Base-by-base conservation (phyloP, 495 filamentous ascomycete genomes). In the Penicillium verhagenii region DNA sequence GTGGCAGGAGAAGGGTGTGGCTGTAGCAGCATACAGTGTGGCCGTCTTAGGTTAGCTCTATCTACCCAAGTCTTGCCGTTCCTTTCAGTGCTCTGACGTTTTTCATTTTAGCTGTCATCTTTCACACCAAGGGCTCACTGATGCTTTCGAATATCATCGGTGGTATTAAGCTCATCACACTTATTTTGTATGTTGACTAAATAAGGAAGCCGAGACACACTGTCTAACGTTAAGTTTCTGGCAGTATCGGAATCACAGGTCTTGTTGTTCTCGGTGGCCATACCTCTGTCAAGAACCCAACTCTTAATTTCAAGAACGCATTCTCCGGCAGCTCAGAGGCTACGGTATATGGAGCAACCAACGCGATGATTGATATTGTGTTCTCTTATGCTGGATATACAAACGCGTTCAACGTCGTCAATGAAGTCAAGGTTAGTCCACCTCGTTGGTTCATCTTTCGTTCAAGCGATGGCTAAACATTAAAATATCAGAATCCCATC, bases 401-500 rank as follows among this genome's bases (percentile, higher is more conserved):
- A 9, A 87, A 87, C 57, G 82, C 84, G 0, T 86, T 87, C 59
- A 81, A 82, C 49, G 71, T 89, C 16, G 82, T 86, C 38, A 86
- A 86, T 53, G 86, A 89, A 65, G 78, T 87, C 52, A 83, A 79
- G 64, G 75, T 80, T 19, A 11, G 46, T 46, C 19, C 4, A n/a
- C 20, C 3, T 5, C 4, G 1, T 1, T 50, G 19, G 18, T 46
- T 26, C 0, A n/a, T 47, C 6, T 2, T 14, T 21, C 7, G n/a
- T n/a, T 45, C n/a, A 3, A 0, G 18, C 21, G 9, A 4, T 18
- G 8, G 24, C 25, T 53, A 5, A 16, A 14, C 21, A 3, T 38
- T 20, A 50, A 26, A 16, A 25, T 28, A 19, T n/a, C 42, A 75
- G 80, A 82, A 83, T 50, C 82, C 82, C 1, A 67, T 84, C 48